A percentile compares a stretch with the other conserved stretches of the same genome.
These are phyloP conservation scores for Areca catechu DNA, from an alignment of 176 grass and related monocot genomes.

Conservation along the genomic window DNA sequence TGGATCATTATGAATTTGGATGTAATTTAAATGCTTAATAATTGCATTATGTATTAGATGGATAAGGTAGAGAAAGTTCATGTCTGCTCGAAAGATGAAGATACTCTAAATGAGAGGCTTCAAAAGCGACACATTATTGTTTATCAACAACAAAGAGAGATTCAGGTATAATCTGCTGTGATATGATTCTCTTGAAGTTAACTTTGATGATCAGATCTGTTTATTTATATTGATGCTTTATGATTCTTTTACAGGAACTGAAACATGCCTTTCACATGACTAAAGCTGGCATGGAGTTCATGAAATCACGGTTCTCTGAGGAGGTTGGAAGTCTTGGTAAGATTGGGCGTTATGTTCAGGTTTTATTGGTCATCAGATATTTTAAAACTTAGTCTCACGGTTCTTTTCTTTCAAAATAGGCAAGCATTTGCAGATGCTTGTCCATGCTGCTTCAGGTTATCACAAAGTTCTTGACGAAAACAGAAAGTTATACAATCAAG, in stretches of 20 bases:
- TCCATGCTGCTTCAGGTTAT: slow-evolving; percentile 65
- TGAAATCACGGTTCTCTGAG: slow-evolving; percentile 48
- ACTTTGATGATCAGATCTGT: too few relatives aligned
- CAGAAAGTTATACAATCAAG: slow-evolving; percentile 79
- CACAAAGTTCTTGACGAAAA: slow-evolving; percentile 85
- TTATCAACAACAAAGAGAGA: slow-evolving; percentile 61
- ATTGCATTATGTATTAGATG: neutral
- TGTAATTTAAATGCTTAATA: too few relatives aligned
- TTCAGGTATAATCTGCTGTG: slow-evolving; percentile 44
- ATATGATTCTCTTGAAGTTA: neutral
- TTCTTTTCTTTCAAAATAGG: slow-evolving; percentile 27
- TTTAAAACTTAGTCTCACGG: too few relatives aligned
- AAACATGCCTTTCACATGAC: slow-evolving; percentile 43
- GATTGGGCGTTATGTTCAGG: neutral
- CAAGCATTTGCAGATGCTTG: slow-evolving; percentile 49
- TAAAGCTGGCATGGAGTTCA: slow-evolving; percentile 60
- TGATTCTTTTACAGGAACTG: slow-evolving; percentile 46
- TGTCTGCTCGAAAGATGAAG: slow-evolving; percentile 17
- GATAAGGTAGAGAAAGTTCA: slow-evolving; percentile 11
- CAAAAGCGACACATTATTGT: slow-evolving; percentile 28
- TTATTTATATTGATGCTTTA: neutral
- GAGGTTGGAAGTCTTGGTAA: slow-evolving; percentile 69
- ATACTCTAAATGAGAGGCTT: slow-evolving; percentile 21
- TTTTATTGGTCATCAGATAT: neutral
- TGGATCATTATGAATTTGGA: too few relatives aligned